Evolutionary conservation across 2,329 filamentous ascomycete genomes (phyloP).

Genomic region (Ilyonectria mors-panacis): DNA sequence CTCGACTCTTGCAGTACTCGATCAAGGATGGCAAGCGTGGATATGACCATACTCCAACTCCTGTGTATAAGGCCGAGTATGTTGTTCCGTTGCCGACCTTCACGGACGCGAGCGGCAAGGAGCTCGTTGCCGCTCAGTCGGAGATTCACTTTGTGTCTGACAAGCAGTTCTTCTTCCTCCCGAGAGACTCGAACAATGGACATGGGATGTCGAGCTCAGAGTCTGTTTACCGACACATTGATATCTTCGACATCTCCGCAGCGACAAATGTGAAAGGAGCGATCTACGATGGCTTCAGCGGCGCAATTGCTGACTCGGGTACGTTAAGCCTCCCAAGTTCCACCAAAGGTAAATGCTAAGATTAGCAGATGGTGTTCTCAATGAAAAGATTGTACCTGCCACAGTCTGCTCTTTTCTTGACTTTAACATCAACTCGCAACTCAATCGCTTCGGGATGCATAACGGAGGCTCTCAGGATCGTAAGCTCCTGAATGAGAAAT

Average conservation of each 20-base stretch:
- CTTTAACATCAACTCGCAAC: conserved; percentile 76
- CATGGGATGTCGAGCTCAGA: conserved; percentile 66
- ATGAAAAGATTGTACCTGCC: conserved; percentile 68
- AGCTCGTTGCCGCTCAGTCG: conserved; percentile 74
- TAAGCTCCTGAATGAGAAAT: conserved; percentile 80
- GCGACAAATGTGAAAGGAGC: conserved; percentile 74
- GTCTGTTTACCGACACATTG: conserved; percentile 77
- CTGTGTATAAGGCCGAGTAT: conserved; percentile 72
- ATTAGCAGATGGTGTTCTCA: conserved; percentile 64
- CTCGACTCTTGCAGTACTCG: conserved; percentile 76
- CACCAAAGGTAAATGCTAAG: neutral
- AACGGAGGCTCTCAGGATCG: conserved; percentile 76
- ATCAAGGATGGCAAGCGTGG: conserved; percentile 55
- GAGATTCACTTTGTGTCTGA: conserved; percentile 76
- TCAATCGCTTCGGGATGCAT: conserved; percentile 76
- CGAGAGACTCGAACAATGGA: conserved; percentile 74
- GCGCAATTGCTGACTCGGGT: conserved; percentile 42
- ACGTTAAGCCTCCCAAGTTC: neutral
- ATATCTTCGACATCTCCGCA: conserved; percentile 75
- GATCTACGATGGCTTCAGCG: conserved; percentile 53
- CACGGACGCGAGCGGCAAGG: conserved; percentile 63
- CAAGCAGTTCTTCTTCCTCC: conserved; percentile 76
- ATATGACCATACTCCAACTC: conserved; percentile 37
- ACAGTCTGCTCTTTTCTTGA: conserved; percentile 77
- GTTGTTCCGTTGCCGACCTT: conserved; percentile 76